Conservation (phyloP, 2,329 filamentous ascomycete genomes). For the Fusarium sp. region DNA sequence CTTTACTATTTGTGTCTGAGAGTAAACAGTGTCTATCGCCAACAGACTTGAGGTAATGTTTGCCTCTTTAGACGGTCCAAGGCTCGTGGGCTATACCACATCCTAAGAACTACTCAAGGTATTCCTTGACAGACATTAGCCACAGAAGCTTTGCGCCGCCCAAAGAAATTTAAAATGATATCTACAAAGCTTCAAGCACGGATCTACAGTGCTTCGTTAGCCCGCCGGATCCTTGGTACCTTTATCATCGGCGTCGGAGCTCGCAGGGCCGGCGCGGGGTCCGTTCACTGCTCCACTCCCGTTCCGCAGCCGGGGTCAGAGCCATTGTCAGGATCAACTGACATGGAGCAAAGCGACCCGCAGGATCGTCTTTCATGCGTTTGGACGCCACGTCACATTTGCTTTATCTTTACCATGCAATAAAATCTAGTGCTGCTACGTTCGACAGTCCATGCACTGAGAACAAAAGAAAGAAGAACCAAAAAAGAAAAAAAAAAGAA, state of each 20-base stretch:
- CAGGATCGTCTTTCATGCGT: constrained; percentile 23
- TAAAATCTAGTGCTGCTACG: background rate
- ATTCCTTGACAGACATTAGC: too few species aligned
- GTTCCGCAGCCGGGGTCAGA: constrained; percentile 28
- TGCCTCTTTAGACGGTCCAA: background rate
- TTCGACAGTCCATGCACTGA: background rate
- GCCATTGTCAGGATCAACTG: constrained; percentile 3
- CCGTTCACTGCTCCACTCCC: constrained; percentile 35
- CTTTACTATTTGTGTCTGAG: background rate
- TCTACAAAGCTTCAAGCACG: background rate
- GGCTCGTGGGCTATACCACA: too few species aligned
- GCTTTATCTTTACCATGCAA: constrained; percentile 7
- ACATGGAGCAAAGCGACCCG: constrained; percentile 12
- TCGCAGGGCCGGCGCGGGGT: constrained; percentile 18
- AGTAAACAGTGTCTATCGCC: background rate
- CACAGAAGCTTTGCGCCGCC: too few species aligned
- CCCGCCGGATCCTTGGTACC: background rate
- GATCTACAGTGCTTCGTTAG: constrained; percentile 1
- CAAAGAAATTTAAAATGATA: too few species aligned
- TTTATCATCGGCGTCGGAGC: background rate
- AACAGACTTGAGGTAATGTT: background rate
- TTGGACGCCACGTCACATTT: constrained; percentile 35
- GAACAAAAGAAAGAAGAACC: background rate
- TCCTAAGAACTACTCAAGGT: too few species aligned
- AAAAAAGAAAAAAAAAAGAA: background rate